Base-by-base conservation (phyloP, 139 green algal genomes). In the Medakamo hakoo region DNA sequence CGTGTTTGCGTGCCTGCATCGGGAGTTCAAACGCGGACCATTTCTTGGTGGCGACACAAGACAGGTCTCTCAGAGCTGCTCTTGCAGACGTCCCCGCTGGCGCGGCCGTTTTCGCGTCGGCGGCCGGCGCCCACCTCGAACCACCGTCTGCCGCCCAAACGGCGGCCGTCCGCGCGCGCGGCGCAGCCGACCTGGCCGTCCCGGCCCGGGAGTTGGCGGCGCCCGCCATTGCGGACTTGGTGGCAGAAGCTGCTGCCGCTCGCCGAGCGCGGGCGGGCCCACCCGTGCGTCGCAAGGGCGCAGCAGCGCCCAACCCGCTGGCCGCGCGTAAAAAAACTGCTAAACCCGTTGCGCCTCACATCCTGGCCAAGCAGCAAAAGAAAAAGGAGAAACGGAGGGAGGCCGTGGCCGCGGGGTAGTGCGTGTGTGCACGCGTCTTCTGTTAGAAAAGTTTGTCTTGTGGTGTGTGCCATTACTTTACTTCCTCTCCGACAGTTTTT, bases 31-130 rank as follows among this genome's bases (percentile, higher is more conserved):
- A 83, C 60, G 30, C 67, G 18, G 62, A 79, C 26, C 77, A 83
- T 58, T 79, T 82, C n/a, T 71, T 83, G 27, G 70, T 83, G 24
- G 77, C 71, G 2, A 83, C 65, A 2, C 77, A 83, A 30, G 77
- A 83, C 68, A 58, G 64, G 30, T 32, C n/a, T 3, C 68, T 83
- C 18, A 55, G 76, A 22, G 63, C 28, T 20, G 20, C 30, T 25
- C 55, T 79, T 27, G 66, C 61, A 24, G 27, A 29, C 3, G 1
- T 73, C 30, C 71, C 77, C 26, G 77, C 67, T 49, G 74, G 74
- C 4, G 71, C 77, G 1, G 62, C 63, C 18, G 20, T 83, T 3
- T 83, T 79, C 49, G 59, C 65, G 21, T 70, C 65, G 30, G 70
- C 79, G 4, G 76, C 79, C 62, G 77, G 77, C 22, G 29, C 82